Evolutionary conservation across 2,329 filamentous ascomycete species (phyloP), one percentile per base, ranked within the genome.

Genomic region (Colletotrichum sp.): DNA sequence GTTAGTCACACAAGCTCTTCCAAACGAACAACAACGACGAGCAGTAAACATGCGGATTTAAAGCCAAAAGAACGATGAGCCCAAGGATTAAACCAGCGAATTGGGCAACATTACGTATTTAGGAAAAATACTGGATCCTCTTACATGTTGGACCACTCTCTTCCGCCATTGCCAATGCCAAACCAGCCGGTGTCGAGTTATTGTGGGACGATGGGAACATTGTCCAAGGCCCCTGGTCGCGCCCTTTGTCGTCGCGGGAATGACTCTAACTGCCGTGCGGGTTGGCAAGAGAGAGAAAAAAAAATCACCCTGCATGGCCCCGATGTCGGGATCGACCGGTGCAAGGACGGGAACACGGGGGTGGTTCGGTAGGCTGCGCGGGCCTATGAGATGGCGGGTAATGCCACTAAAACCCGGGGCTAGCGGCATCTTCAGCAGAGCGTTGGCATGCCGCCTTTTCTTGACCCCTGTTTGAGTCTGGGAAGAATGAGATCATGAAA

Each of bases 321-420:
- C 73, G 73, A 76, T 61, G 66, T 76, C 73, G 73, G 73, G 73
- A 76, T 76, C 73, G 73, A 73, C 73, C 73, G 70, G 70, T 64
- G 58, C 68, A 48, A 36, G 73, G 64, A 71, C 71, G 70, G 60
- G 65, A 64, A 28, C 70, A 70, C 68, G 61, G 72, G 28, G 70
- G 36, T 38, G 66, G 52, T 60, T 69, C 66, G 66, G 66, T 61
- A 69, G 67, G 67, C 48, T 28, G 66, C 26, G 38, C 43, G 24
- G 56, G 24, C 70, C 55, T 74, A 36, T 71, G 67, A 74, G 65
- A 71, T 48, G 61, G 66, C 43, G 26, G 24, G 34, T 24, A 32
- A n/a, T 62, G 9, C 38, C 58, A 21, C 58, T 61, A 55, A 73
- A 76, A 69, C 68, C 73, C 65, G 65, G 73, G 70, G 73, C 64